phyloP scores from a whole-genome alignment of 2,329 filamentous ascomycete species.

The Fusarium neocosmosporiellum region DNA sequence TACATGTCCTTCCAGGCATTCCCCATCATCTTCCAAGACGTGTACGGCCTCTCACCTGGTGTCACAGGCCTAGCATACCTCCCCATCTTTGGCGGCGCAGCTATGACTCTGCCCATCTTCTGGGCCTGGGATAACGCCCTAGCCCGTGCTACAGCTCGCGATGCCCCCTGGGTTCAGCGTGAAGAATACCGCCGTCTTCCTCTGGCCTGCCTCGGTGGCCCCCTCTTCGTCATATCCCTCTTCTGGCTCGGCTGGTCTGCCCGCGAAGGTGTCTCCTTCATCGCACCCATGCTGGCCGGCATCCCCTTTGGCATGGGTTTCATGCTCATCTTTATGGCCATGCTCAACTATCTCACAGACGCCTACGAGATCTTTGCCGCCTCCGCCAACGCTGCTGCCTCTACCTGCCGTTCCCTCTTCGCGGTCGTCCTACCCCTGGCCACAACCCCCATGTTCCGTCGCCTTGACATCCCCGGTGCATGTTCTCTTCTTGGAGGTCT shows the following conservation, averaged over 20 bases:
- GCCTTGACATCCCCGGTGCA: slow-evolving; percentile 61
- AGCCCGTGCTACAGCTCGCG: slow-evolving; percentile 58
- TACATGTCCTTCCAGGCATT: slow-evolving; percentile 83
- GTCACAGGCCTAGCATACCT: slow-evolving; percentile 76
- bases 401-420: slow-evolving; percentile 93
- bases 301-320: slow-evolving; percentile 72
- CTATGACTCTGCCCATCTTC: slow-evolving; percentile 70
- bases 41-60: slow-evolving; percentile 73
- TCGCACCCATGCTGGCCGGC: slow-evolving; percentile 69
- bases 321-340: slow-evolving; percentile 71
- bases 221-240: slow-evolving; percentile 66
- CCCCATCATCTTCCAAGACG: slow-evolving; percentile 72
- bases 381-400: slow-evolving; percentile 84
- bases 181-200: slow-evolving; percentile 79
- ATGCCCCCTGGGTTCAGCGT: slow-evolving; percentile 67
- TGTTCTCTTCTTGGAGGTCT: slow-evolving; percentile 64
- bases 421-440: slow-evolving; percentile 76
- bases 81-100: slow-evolving; percentile 72
- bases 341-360: slow-evolving; percentile 74
- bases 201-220: slow-evolving; percentile 76
- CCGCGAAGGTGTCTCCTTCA: slow-evolving; percentile 59
- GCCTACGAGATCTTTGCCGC: slow-evolving; percentile 76
- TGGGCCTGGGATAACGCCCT: slow-evolving; percentile 73
- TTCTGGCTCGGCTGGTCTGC: slow-evolving; percentile 74
- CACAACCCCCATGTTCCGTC: slow-evolving; percentile 60